These are phyloP conservation scores for Trichoderma sp. DNA, from an alignment of 2,329 filamentous ascomycete genomes.

Conservation along the genomic window DNA sequence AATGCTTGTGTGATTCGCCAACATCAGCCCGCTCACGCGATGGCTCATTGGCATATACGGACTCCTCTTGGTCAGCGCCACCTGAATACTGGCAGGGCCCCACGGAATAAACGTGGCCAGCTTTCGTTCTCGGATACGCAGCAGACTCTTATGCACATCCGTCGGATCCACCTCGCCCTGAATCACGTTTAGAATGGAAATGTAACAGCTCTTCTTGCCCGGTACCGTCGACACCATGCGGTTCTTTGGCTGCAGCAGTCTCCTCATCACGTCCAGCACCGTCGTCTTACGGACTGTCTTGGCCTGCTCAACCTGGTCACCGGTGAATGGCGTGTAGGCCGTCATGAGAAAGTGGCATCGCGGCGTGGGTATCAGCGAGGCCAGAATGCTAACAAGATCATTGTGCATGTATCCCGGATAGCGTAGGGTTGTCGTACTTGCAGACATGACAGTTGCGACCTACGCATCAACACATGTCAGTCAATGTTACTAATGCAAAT, in stretches of 20 bases:
- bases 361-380: conserved; percentile 92
- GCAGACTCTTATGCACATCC: conserved; percentile 95
- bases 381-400: conserved; percentile 94
- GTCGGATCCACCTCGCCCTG: conserved; percentile 98
- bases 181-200: conserved; percentile 98
- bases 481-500: no score
- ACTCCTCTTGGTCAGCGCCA: conserved; percentile 93
- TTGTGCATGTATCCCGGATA: conserved; percentile 99
- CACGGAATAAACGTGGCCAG: conserved; percentile 97
- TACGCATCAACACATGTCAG: no score
- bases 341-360: conserved; percentile 98
- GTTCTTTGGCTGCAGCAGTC: conserved; percentile 95
- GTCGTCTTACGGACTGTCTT: conserved; percentile 98
- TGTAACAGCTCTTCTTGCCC: conserved; percentile 97
- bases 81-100: conserved; percentile 97
- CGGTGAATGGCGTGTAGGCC: conserved; percentile 96
- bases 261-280: conserved; percentile 94
- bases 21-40: conserved; percentile 93
- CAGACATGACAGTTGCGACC: conserved; percentile 98
- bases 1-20: conserved; percentile 97
- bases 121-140: conserved; percentile 91
- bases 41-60: conserved; percentile 94
- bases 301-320: conserved; percentile 92
- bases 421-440: conserved; percentile 90
- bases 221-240: conserved; percentile 97